Evolutionary conservation across 1,284 basidiomycete species (phyloP), one percentile per base, ranked within the genome.

Genomic region (Malassezia pachydermatis): DNA sequence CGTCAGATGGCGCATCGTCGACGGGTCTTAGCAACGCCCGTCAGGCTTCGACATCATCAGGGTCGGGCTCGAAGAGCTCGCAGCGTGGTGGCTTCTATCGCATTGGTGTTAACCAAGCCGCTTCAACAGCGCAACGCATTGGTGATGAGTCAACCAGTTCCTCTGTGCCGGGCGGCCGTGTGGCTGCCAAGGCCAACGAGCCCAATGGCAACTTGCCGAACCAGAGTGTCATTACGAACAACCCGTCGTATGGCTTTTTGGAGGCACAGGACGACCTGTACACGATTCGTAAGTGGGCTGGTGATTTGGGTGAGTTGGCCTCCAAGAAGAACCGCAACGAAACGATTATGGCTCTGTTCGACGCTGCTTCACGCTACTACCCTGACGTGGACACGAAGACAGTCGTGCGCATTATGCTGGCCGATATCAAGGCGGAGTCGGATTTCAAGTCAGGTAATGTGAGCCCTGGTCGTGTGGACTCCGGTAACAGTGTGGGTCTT

Each of bases 351-450:
- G 67, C 67, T 0, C 54, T 70, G 32, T 29, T 68, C 30, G 62
- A 61, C 5, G 67, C 62, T 19, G 45, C 66, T 4, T 53, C 58
- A 2, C 62, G 67, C 22, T 70, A 70, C 57, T 70, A 52, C 36
- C 67, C 67, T 13, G 67, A 70, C 14, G 46, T 70, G 2, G 54
- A 59, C 17, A 68, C 63, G 0, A 48, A 51, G 16, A 57, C 51
- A 39, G 62, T 64, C 5, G 41, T 48, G 2, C 54, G 66, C 6
- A 54, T 63, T 19, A 59, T 69, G 45, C 54, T 70, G 34, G 59
- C 66, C 2, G 67, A 70, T 29, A 70, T 70, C 49, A 60, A 62
- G 39, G 62, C 66, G 23, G 67, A 70, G 38, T 63, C 60, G 14
- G 66, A 67, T 30, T 70, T 70, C 32, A 36, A 59, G 17, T 24